Percentiles rank a stretch among this genome's conserved stretches.
phyloP scores from a whole-genome alignment of 495 filamentous ascomycete genomes.

The Tuber melanosporum region DNA sequence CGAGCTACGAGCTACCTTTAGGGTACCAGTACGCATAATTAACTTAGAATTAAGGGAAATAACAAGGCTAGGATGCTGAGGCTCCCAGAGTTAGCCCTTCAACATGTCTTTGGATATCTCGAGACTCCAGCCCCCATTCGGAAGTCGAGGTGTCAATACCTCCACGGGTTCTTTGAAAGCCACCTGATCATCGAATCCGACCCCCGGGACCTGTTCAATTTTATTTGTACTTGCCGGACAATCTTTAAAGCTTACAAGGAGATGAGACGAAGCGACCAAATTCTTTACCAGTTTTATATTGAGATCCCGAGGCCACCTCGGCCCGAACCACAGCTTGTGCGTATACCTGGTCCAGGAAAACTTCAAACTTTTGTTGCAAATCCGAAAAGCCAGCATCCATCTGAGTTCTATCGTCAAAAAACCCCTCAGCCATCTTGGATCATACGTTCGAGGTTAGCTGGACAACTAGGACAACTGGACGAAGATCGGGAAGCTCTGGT shows the following conservation, averaged over 20 bases:
- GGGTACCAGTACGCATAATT: not conserved
- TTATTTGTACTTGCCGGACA: conserved; percentile 19
- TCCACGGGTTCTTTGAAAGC: conserved; percentile 10
- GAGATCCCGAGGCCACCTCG: conserved; percentile 10
- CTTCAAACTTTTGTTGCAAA: conserved; percentile 18
- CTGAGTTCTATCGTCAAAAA: not conserved
- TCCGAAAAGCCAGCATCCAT: conserved; percentile 3
- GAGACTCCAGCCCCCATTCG: conserved; percentile 18
- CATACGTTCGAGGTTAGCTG: not conserved
- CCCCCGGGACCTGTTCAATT: conserved; percentile 22
- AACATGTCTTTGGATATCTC: conserved; percentile 18
- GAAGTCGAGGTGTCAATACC: conserved; percentile 18
- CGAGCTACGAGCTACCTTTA: not conserved
- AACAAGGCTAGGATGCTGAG: conserved; percentile 12
- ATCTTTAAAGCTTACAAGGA: conserved; percentile 16
- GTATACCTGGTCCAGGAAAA: conserved; percentile 5
- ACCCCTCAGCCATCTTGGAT: not conserved
- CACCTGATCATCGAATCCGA: conserved; percentile 17
- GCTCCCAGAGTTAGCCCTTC: conserved; percentile 17
- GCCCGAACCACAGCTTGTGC: conserved; percentile 15
- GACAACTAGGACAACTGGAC: not conserved
- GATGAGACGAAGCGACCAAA: conserved; percentile 4
- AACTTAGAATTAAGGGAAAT: not conserved
- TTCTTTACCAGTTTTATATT: conserved; percentile 23
- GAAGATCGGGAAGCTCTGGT: conserved; percentile 6